phyloP scores from a whole-genome alignment of 495 filamentous ascomycete genomes.

The Margaritispora aquatica region DNA sequence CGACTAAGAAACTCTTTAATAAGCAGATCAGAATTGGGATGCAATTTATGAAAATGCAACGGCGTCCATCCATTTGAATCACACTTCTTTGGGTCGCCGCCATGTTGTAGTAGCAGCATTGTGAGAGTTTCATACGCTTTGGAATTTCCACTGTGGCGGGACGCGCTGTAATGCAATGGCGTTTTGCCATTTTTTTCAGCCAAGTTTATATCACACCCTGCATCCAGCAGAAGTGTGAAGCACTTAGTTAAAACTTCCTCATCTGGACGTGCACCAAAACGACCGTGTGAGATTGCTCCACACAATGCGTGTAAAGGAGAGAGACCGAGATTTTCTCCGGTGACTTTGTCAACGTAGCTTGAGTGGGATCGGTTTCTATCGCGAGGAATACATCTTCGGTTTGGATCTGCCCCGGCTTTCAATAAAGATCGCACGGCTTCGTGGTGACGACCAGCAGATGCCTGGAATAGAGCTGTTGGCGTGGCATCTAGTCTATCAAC shows the following conservation, averaged over 20 bases:
- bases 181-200: conserved; percentile 11
- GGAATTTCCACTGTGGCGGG: not conserved
- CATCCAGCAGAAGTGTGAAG: conserved; percentile 17
- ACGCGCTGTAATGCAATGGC: conserved; percentile 13
- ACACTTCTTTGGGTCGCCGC: conserved; percentile 23
- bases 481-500: conserved; percentile 1
- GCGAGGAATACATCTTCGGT: not conserved
- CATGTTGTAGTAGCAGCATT: conserved; percentile 24
- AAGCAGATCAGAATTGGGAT: not conserved
- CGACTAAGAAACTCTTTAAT: conserved; percentile 5
- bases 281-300: conserved; percentile 7
- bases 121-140: not conserved
- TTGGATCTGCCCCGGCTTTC: conserved; percentile 12
- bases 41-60: conserved; percentile 1
- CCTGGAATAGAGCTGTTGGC: conserved; percentile 24
- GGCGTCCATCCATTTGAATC: conserved; percentile 14
- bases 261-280: not conserved
- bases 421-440: conserved; percentile 7
- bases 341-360: not conserved
- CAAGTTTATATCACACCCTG: conserved; percentile 22
- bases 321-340: not conserved
- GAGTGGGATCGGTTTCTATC: not conserved
- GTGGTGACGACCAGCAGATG: conserved; percentile 1
- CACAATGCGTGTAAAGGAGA: conserved; percentile 11
- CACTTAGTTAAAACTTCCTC: conserved; percentile 7